phyloP scores from a whole-genome alignment of 345 rosid species.

The Erucastrum elatum region DNA sequence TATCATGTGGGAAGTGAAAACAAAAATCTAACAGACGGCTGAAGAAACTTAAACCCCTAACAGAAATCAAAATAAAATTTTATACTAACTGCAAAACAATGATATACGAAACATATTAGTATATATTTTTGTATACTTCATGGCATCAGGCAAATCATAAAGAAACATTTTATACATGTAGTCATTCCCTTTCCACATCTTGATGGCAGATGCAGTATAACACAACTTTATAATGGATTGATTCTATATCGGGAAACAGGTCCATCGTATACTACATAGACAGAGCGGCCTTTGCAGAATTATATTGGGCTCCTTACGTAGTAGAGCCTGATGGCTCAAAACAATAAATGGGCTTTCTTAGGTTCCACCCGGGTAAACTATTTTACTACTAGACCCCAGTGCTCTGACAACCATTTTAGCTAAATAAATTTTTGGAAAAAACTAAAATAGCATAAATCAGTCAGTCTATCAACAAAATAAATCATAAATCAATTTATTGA shows the following conservation, averaged over 20 bases:
- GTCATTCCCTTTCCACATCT: background rate
- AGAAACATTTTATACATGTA: background rate
- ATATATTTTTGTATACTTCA: background rate
- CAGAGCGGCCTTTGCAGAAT: background rate
- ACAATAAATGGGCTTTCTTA: background rate
- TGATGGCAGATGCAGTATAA: background rate
- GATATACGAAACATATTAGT: background rate
- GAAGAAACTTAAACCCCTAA: no score
- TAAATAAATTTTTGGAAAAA: background rate
- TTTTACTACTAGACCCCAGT: slow-evolving; percentile 80
- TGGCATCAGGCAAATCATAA: background rate
- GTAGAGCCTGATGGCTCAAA: background rate
- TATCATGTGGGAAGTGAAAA: background rate
- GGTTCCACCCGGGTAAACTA: slow-evolving; percentile 65
- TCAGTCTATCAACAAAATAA: background rate
- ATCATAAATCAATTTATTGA: background rate
- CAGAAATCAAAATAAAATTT: background rate
- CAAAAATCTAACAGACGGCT: no score
- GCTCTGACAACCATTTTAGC: slow-evolving; percentile 18
- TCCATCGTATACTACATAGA: background rate
- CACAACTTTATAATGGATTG: background rate
- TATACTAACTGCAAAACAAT: background rate
- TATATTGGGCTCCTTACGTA: background rate
- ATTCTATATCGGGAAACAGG: background rate
- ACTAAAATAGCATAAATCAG: background rate